Percentiles rank a stretch among this genome's conserved stretches.
These are phyloP conservation scores for Populus ilicifolia DNA, from an alignment of 345 rosid species.

Conservation along the genomic window DNA sequence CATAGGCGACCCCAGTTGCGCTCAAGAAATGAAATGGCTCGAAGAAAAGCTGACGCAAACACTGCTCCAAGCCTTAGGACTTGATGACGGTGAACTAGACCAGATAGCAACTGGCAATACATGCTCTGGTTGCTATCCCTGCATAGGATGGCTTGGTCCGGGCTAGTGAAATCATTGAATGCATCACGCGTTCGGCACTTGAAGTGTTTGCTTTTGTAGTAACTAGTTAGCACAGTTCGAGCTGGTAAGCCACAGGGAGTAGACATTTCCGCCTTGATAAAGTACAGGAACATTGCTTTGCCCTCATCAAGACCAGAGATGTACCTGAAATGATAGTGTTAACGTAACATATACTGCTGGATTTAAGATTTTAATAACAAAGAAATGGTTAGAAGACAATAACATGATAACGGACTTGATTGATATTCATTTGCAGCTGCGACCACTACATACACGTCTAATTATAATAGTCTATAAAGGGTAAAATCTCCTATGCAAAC, in stretches of 20 bases:
- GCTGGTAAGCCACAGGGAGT: conserved; percentile 59
- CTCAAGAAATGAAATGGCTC: conserved; percentile 55
- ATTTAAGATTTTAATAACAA: background rate
- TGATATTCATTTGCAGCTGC: too few relatives aligned
- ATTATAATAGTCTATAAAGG: too few relatives aligned
- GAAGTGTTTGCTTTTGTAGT: conserved; percentile 68
- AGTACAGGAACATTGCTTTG: conserved; percentile 62
- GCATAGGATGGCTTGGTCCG: conserved; percentile 55
- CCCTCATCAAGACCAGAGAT: conserved; percentile 56
- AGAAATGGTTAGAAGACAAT: background rate
- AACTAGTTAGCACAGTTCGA: conserved; percentile 66
- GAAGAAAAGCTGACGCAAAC: conserved; percentile 59
- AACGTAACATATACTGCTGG: background rate
- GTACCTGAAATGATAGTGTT: conserved; percentile 35
- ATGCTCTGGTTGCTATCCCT: conserved; percentile 63
- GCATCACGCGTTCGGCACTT: conserved; percentile 46
- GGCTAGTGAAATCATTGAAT: conserved; percentile 51
- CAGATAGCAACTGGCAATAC: conserved; percentile 66
- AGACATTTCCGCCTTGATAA: conserved; percentile 60
- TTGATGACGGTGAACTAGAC: conserved; percentile 48
- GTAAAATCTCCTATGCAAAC: too few relatives aligned
- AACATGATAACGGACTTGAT: background rate
- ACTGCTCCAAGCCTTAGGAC: conserved; percentile 62
- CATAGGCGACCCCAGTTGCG: conserved; percentile 53
- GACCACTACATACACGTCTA: too few relatives aligned